Conservation (phyloP, 495 filamentous ascomycete genomes). For the Oidiodendron maius region DNA sequence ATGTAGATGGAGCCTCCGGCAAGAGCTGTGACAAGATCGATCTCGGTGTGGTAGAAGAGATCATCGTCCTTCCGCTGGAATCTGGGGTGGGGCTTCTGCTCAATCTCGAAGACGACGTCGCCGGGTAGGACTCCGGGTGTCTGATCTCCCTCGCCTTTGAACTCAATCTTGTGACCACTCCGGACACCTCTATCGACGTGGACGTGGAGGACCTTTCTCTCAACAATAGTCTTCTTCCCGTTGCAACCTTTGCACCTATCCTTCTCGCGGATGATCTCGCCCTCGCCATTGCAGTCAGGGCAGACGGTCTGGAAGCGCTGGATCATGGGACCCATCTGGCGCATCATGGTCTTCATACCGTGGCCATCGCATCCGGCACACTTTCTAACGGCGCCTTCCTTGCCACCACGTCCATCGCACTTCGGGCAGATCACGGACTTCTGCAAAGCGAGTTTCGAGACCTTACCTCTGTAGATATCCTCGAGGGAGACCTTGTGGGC, state of each 20-base stretch:
- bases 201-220: conserved; percentile 97
- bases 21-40: conserved; percentile 92
- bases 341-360: conserved; percentile 99
- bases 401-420: conserved; percentile 93
- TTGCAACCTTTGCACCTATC: conserved; percentile 91
- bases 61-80: conserved; percentile 97
- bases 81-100: conserved; percentile 91
- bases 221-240: conserved; percentile 95
- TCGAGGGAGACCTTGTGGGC: conserved; percentile 97
- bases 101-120: conserved; percentile 95
- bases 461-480: conserved; percentile 96
- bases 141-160: conserved; percentile 95
- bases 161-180: conserved; percentile 91
- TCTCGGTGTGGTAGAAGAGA: conserved; percentile 89
- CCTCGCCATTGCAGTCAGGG: conserved; percentile 95
- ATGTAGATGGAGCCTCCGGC: conserved; percentile 83
- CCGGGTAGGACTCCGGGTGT: conserved; percentile 87
- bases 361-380: conserved; percentile 86
- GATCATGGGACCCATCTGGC: conserved; percentile 99
- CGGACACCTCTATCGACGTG: conserved; percentile 93
- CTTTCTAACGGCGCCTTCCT: conserved; percentile 91
- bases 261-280: conserved; percentile 91
- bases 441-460: conserved; percentile 94
- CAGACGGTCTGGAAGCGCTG: conserved; percentile 99
- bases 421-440: conserved; percentile 94